Evolutionary conservation across 2,329 filamentous ascomycete species (phyloP).

Genomic region (Trichoderma brevicompactum): DNA sequence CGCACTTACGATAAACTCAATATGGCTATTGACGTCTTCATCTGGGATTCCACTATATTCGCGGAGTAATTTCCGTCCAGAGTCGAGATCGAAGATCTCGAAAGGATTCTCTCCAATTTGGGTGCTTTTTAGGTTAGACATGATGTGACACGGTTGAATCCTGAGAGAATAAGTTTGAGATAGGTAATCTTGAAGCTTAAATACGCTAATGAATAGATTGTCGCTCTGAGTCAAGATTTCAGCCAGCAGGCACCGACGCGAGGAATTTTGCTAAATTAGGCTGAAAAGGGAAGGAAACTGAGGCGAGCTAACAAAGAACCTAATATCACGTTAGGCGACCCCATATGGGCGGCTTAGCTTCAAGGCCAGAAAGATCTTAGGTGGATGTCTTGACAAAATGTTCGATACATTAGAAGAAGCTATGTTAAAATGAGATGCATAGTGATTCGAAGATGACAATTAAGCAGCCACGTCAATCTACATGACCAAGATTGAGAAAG

Average conservation of each 20-base stretch:
- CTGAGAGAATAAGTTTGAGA: no score
- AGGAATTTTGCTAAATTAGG: not conserved
- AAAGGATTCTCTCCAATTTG: not conserved
- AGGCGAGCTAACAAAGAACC: no score
- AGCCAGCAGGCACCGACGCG: slow-evolving; percentile 5
- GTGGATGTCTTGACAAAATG: no score
- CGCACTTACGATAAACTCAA: not conserved
- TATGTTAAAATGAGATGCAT: no score
- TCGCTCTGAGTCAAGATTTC: not conserved
- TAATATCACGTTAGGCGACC: no score
- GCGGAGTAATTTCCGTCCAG: not conserved
- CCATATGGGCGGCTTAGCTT: no score
- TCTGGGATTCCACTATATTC: slow-evolving; percentile 1
- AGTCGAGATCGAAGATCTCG: slow-evolving; percentile 4
- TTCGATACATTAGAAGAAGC: no score
- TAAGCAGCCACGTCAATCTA: no score
- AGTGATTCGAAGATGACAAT: no score
- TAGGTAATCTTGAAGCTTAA: not conserved
- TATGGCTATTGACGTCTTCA: not conserved
- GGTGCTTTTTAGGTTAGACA: not conserved
- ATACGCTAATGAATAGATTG: not conserved
- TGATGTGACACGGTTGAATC: not conserved
- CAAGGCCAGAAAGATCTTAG: no score
- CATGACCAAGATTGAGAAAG: no score
- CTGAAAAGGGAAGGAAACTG: not conserved